phyloP scores from a whole-genome alignment of 2,329 filamentous ascomycete species.

The Akanthomyces muscarius region DNA sequence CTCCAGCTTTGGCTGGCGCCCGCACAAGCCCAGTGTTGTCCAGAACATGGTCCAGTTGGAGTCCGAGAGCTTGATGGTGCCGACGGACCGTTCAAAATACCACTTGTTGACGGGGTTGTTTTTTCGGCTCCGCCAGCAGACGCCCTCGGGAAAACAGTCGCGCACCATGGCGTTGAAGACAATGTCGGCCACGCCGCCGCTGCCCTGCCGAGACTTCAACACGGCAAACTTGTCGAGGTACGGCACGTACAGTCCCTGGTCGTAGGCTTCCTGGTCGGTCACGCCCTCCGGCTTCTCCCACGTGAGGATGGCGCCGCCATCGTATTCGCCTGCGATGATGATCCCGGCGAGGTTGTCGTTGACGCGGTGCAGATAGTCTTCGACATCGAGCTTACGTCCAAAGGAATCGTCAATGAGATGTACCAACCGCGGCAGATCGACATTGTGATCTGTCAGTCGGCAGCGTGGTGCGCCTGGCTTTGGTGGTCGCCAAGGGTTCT shows the following conservation, averaged over 20 bases:
- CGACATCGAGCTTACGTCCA: conserved; percentile 73
- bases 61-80: conserved; percentile 75
- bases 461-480: conserved; percentile 56
- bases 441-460: conserved; percentile 70
- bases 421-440: conserved; percentile 78
- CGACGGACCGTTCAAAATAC: conserved; percentile 91
- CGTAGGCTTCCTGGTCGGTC: conserved; percentile 49
- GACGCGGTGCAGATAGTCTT: conserved; percentile 79
- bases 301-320: conserved; percentile 89
- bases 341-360: conserved; percentile 78
- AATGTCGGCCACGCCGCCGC: conserved; percentile 88
- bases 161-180: conserved; percentile 95
- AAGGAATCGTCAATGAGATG: conserved; percentile 94
- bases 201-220: conserved; percentile 79
- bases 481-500: conserved; percentile 65
- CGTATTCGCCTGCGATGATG: conserved; percentile 94
- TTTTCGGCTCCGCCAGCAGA: conserved; percentile 87
- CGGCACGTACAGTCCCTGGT: conserved; percentile 67
- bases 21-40: conserved; percentile 69
- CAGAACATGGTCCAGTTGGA: conserved; percentile 98
- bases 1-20: conserved; percentile 50
- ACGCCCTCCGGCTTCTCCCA: conserved; percentile 76
- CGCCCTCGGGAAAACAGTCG: conserved; percentile 79
- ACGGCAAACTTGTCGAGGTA: conserved; percentile 99
- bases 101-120: conserved; percentile 98